These are phyloP conservation scores for Daldinia sp. DNA, from an alignment of 2,329 filamentous ascomycete species.

Conservation along the genomic window DNA sequence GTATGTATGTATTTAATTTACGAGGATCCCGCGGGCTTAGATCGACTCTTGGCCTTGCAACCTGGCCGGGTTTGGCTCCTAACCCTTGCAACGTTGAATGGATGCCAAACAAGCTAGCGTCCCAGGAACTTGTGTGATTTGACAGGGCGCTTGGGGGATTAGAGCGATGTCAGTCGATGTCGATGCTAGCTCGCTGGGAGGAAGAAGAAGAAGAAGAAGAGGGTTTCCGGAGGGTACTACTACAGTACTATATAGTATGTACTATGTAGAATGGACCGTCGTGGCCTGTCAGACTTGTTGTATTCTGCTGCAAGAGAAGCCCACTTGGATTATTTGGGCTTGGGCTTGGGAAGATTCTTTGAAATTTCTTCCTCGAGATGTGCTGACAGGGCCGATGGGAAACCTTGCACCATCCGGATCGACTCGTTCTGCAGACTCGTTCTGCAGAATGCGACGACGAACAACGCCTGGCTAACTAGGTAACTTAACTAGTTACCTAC, in stretches of 20 bases:
- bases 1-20: slow-evolving; percentile 40
- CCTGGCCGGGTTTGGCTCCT: slow-evolving; percentile 40
- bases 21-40: slow-evolving; percentile 39
- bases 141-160: slow-evolving; percentile 23
- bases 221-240: slow-evolving; percentile 38
- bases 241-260: too few species aligned
- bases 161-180: slow-evolving; percentile 34
- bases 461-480: slow-evolving; percentile 11
- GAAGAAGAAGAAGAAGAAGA: too few species aligned
- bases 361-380: too few species aligned
- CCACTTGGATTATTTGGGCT: slow-evolving; percentile 23
- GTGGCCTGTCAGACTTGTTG: slow-evolving; percentile 28
- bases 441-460: too few species aligned
- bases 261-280: slow-evolving; percentile 31
- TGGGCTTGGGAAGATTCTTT: too few species aligned
- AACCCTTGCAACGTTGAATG: slow-evolving; percentile 38
- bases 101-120: slow-evolving; percentile 39
- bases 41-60: slow-evolving; percentile 40
- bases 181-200: slow-evolving; percentile 27
- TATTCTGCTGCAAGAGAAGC: slow-evolving; percentile 31
- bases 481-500: too few species aligned
- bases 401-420: slow-evolving; percentile 28
- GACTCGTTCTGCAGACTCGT: slow-evolving; percentile 32
- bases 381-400: slow-evolving; percentile 18
- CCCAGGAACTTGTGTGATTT: slow-evolving; percentile 37